These are phyloP conservation scores for Scutellaria galericulata DNA, from an alignment of 257 asterid species.

Conservation along the genomic window DNA sequence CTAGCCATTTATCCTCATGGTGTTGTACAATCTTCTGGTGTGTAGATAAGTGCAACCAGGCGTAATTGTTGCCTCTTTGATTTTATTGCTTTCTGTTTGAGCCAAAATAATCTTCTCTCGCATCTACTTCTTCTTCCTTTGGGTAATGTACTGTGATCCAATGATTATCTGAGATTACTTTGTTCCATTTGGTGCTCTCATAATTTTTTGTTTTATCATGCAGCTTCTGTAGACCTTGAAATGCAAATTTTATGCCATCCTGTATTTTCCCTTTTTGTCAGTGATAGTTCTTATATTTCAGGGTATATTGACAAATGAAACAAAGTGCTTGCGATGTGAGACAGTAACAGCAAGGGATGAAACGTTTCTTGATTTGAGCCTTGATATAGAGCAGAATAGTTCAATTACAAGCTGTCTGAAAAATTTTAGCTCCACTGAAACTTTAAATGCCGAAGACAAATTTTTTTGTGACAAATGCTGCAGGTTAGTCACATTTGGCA, in stretches of 20 bases:
- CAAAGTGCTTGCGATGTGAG: constrained; percentile 83
- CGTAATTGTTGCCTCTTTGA: constrained; percentile 14
- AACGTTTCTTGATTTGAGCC: constrained; percentile 85
- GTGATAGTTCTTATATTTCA: constrained; percentile 39
- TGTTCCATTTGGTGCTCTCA: background rate
- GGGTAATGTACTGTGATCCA: background rate
- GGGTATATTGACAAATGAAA: constrained; percentile 88
- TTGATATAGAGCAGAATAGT: constrained; percentile 89
- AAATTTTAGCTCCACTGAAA: constrained; percentile 87
- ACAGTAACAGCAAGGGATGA: constrained; percentile 95
- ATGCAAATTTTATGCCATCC: background rate
- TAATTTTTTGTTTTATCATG: background rate
- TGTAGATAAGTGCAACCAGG: background rate
- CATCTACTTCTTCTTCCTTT: background rate
- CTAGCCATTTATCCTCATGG: constrained; percentile 25
- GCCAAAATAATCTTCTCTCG: background rate
- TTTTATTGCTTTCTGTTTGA: background rate
- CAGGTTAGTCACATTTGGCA: constrained; percentile 56
- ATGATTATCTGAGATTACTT: constrained; percentile 2
- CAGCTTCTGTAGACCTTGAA: background rate
- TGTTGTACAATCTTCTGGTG: background rate
- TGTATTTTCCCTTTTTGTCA: background rate
- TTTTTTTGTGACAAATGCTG: constrained; percentile 90
- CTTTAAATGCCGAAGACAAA: constrained; percentile 85
- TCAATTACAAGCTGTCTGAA: constrained; percentile 88